Evolutionary conservation across 2,329 filamentous ascomycete species (phyloP).

Genomic region (Cercospora sp.): DNA sequence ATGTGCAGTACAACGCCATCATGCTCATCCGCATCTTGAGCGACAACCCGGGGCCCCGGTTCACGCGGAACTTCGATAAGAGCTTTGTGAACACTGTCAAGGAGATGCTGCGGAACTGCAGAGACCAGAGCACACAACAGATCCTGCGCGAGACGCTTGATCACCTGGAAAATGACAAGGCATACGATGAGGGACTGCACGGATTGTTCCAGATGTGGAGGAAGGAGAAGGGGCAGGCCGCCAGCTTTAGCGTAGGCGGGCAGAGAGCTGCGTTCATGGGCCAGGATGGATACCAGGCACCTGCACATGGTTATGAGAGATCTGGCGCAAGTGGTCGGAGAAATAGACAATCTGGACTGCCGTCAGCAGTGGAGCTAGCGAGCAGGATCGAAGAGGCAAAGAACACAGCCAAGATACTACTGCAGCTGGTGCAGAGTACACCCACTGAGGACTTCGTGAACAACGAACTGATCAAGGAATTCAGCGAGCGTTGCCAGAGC

Average conservation of each 20-base stretch:
- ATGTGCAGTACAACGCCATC: slow-evolving; percentile 90
- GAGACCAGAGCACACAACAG: slow-evolving; percentile 76
- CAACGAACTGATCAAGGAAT: slow-evolving; percentile 92
- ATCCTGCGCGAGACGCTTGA: slow-evolving; percentile 86
- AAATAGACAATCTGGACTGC: slow-evolving; percentile 43
- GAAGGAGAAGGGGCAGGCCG: slow-evolving; percentile 67
- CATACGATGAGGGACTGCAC: slow-evolving; percentile 70
- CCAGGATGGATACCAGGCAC: slow-evolving; percentile 5
- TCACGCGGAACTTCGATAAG: slow-evolving; percentile 86
- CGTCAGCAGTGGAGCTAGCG: slow-evolving; percentile 73
- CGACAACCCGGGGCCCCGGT: slow-evolving; percentile 87
- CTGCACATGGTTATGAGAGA: slow-evolving; percentile 4
- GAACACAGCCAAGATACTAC: slow-evolving; percentile 87
- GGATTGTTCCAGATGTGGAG: slow-evolving; percentile 82
- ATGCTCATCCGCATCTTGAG: slow-evolving; percentile 91
- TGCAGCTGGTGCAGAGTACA: slow-evolving; percentile 86
- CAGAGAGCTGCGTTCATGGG: slow-evolving; percentile 9
- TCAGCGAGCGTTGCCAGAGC: slow-evolving; percentile 78
- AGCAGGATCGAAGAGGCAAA: slow-evolving; percentile 85
- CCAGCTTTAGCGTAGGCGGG: slow-evolving; percentile 24
- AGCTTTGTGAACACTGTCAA: slow-evolving; percentile 78
- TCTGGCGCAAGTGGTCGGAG: slow-evolving; percentile 7
- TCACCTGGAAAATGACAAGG: slow-evolving; percentile 69
- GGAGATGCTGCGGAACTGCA: slow-evolving; percentile 68
- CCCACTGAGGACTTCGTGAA: slow-evolving; percentile 70